Evolutionary conservation across 352 stramenopile genomes (phyloP), one percentile per base, ranked within the genome.

Genomic region (Blastocystis hominis): DNA sequence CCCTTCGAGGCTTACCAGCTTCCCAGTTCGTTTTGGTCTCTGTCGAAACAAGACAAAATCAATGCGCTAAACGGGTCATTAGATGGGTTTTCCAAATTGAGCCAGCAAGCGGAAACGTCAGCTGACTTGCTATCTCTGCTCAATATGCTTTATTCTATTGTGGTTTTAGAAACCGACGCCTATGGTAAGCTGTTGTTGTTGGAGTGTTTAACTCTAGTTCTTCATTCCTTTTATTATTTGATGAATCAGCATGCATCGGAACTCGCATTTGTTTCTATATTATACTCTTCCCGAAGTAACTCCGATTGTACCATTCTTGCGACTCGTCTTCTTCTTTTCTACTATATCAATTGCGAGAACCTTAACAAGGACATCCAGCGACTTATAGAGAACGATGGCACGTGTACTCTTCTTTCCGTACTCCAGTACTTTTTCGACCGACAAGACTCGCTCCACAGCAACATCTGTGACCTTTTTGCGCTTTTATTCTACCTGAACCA

Each of bases 281-380:
- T 84, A 15, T 84, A 84, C 38, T n/a, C 13, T 17, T 46, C 24
- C 40, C 13, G 54, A 69, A 66, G 10, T 7, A 66, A 34, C 36
- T 42, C n/a, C 20, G 72, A 64, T 24, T 84, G 56, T 30, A 10
- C 30, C 10, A 56, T 47, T 17, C 55, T 84, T 9, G 30, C 7
- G 13, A 46, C 44, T 1, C 72, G 56, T 17, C 72, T 84, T 9
- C 72, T 84, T 4, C 53, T 84, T 5, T 84, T 69, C 47, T 84
- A 54, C 56, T 84, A 66, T 40, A 42, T 84, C n/a, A 84, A 84
- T 34, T 68, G 72, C 38, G 47, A 84, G 15, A 84, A 84, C 13
- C 34, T 17, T 17, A 68, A 53, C 36, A 34, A 47, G 15, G 24
- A 64, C 44, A 44, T 68, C 7, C 5, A 30, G 17, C n/a, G 59